Evolutionary conservation across 1,139 yeast species (phyloP).

Genomic region (Geotrichum reessii): DNA sequence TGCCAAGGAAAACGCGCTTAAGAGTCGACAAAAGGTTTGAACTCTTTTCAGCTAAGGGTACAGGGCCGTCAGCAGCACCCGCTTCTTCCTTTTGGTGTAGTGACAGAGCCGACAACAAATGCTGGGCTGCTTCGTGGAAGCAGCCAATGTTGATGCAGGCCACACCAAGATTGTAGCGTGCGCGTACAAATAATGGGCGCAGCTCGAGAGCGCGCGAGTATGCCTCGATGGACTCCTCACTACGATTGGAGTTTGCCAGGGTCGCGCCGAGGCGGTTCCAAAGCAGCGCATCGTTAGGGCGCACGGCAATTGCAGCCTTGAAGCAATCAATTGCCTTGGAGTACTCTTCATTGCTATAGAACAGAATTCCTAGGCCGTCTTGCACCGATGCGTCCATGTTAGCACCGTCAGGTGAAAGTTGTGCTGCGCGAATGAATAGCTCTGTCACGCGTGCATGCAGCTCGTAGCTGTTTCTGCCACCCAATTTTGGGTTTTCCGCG

Average conservation of each 20-base stretch:
- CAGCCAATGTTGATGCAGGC: conserved; percentile 94
- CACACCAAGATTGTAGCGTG: conserved; percentile 90
- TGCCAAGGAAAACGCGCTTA: conserved; percentile 83
- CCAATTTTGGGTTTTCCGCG: conserved; percentile 53
- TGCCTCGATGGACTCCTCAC: conserved; percentile 94
- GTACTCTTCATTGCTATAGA: conserved; percentile 88
- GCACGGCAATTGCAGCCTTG: conserved; percentile 75
- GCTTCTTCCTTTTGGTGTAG: conserved; percentile 48
- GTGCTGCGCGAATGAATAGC: conserved; percentile 78
- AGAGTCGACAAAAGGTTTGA: conserved; percentile 84
- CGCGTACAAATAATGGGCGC: conserved; percentile 93
- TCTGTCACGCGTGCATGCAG: conserved; percentile 79
- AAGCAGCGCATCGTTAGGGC: conserved; percentile 81
- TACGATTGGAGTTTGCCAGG: conserved; percentile 80
- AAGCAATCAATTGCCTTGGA: conserved; percentile 93
- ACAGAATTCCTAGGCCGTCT: conserved; percentile 85
- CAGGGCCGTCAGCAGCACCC: conserved; percentile 59
- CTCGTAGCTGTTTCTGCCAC: conserved; percentile 66
- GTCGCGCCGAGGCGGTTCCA: conserved; percentile 98
- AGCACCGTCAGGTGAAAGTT: conserved; percentile 73
- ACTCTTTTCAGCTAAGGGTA: conserved; percentile 53
- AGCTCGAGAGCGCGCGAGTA: conserved; percentile 81
- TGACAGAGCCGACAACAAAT: conserved; percentile 77
- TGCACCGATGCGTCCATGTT: conserved; percentile 92
- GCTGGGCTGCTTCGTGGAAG: conserved; percentile 93